phyloP scores from a whole-genome alignment of 768 basidiomycete species.

The Fomitopsis pulvina region DNA sequence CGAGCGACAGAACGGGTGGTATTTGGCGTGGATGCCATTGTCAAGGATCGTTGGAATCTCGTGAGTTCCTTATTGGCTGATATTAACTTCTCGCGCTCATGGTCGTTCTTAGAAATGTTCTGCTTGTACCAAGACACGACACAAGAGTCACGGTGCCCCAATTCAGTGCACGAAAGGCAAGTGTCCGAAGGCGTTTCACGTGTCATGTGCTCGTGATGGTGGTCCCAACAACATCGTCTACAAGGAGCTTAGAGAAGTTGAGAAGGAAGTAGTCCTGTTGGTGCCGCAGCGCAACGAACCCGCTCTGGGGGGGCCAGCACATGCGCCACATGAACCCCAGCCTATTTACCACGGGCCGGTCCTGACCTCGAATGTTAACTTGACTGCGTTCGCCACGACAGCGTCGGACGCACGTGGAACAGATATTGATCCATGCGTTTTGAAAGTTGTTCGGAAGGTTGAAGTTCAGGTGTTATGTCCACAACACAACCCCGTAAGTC shows the following conservation, averaged over 20 bases:
- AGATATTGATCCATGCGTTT: conserved; percentile 21
- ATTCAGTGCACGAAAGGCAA: conserved; percentile 95
- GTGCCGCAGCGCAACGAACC: conserved; percentile 27
- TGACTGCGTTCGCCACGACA: not conserved
- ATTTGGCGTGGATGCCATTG: conserved; percentile 83
- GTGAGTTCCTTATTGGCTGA: conserved; percentile 36
- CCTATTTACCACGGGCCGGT: not conserved
- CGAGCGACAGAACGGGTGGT: conserved; percentile 45
- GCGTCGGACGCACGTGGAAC: not conserved
- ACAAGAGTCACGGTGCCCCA: conserved; percentile 69
- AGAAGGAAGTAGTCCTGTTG: conserved; percentile 74
- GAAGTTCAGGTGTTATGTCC: conserved; percentile 75
- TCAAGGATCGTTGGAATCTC: conserved; percentile 89
- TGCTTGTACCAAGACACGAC: conserved; percentile 63
- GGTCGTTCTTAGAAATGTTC: conserved; percentile 81
- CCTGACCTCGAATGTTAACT: conserved; percentile 30
- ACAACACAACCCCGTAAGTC: conserved; percentile 85
- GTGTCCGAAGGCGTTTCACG: conserved; percentile 90
- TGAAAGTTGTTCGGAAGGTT: conserved; percentile 68
- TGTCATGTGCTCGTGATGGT: conserved; percentile 75
- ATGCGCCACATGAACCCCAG: not conserved
- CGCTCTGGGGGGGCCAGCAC: not conserved
- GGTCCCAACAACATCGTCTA: conserved; percentile 49
- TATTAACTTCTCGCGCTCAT: not conserved
- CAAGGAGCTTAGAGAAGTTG: conserved; percentile 56